Percentiles rank a stretch among this genome's conserved stretches.
These are phyloP conservation scores for Fraxinus floribunda DNA, from an alignment of 305 asterid species.

Conservation along the genomic window DNA sequence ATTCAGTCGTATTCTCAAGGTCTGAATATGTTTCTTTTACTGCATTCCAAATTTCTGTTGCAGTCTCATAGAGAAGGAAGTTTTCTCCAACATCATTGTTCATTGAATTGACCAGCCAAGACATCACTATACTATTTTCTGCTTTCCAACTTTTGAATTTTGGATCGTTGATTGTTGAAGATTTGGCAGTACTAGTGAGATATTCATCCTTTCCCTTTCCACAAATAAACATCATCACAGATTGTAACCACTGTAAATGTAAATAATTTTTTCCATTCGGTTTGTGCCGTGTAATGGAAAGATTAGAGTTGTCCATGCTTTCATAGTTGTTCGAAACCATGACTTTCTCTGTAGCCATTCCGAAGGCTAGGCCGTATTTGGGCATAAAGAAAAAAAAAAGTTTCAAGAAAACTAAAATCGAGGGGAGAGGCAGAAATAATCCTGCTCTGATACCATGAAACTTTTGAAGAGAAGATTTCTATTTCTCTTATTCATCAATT, in stretches of 20 bases:
- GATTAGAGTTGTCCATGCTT: background rate
- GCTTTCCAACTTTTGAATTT: background rate
- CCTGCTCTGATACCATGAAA: background rate
- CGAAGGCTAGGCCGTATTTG: background rate
- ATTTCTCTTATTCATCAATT: background rate
- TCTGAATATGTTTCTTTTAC: too few relatives aligned
- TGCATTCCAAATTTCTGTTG: background rate
- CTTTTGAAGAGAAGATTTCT: background rate
- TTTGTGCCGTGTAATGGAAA: background rate
- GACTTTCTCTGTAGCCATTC: background rate
- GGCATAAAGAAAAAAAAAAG: too few relatives aligned
- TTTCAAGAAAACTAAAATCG: too few relatives aligned
- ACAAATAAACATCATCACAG: background rate
- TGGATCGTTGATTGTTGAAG: background rate
- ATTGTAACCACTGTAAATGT: background rate
- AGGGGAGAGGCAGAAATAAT: background rate
- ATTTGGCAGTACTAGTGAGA: background rate
- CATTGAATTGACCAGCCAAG: background rate
- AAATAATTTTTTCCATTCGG: background rate
- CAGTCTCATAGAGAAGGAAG: background rate
- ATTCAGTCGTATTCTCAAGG: background rate
- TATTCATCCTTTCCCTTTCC: background rate
- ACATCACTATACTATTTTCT: background rate
- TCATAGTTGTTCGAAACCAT: background rate
- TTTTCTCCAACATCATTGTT: background rate